phyloP scores from a whole-genome alignment of 306 rosid genomes.

The Acacia crassicarpa region DNA sequence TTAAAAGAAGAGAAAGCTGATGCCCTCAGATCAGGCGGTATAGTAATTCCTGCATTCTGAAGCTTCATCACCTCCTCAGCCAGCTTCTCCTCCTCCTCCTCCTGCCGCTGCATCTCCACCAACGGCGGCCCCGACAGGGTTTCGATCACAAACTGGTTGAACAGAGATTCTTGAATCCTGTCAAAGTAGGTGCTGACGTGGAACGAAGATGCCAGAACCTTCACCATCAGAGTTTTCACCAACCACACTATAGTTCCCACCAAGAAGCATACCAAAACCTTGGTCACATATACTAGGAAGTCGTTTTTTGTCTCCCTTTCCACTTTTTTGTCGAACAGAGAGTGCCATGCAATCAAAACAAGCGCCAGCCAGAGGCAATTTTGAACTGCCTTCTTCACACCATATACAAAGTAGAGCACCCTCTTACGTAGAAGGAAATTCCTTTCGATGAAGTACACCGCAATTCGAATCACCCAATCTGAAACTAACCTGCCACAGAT shows the following conservation, averaged over 20 bases:
- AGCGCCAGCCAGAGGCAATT: slow-evolving; percentile 66
- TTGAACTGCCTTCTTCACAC: slow-evolving; percentile 63
- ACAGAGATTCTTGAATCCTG: slow-evolving; percentile 64
- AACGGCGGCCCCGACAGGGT: slow-evolving; percentile 78
- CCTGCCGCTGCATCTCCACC: slow-evolving; percentile 54
- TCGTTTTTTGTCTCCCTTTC: slow-evolving; percentile 49
- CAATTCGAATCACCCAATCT: slow-evolving; percentile 55
- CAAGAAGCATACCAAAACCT: slow-evolving; percentile 49
- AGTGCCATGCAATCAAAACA: slow-evolving; percentile 55
- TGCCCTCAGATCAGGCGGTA: slow-evolving; percentile 72
- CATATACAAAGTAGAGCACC: slow-evolving; percentile 66
- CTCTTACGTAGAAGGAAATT: slow-evolving; percentile 59
- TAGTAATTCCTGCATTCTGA: slow-evolving; percentile 81
- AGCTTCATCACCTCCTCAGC: slow-evolving; percentile 71
- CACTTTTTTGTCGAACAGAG: slow-evolving; percentile 68
- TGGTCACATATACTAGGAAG: slow-evolving; percentile 41
- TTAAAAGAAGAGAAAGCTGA: slow-evolving; percentile 38
- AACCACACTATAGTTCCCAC: slow-evolving; percentile 57
- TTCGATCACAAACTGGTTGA: slow-evolving; percentile 63
- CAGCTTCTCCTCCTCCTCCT: slow-evolving; percentile 73
- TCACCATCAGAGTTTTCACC: slow-evolving; percentile 61
- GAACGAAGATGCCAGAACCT: slow-evolving; percentile 68
- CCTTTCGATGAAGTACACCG: slow-evolving; percentile 56
- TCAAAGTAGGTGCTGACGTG: slow-evolving; percentile 69
- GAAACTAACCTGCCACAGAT: slow-evolving; percentile 70